phyloP scores from a whole-genome alignment of 345 rosid species.

The Salix purpurea region DNA sequence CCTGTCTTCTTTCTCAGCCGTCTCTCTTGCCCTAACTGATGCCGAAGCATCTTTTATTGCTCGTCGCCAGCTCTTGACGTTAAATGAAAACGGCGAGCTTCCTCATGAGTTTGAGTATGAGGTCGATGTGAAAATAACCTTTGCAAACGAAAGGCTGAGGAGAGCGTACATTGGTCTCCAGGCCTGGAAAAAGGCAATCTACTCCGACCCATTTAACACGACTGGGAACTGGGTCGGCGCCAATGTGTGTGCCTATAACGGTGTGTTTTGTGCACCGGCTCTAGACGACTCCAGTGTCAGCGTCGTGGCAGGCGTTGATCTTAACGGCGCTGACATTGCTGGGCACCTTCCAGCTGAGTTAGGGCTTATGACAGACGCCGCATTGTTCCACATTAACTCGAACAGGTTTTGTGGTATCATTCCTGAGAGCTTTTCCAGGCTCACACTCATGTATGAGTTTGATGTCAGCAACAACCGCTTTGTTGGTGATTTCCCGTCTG shows the following conservation, averaged over 20 bases:
- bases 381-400: conserved; percentile 62
- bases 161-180: conserved; percentile 67
- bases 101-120: conserved; percentile 27
- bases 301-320: conserved; percentile 67
- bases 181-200: conserved; percentile 68
- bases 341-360: conserved; percentile 70
- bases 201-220: conserved; percentile 67
- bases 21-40: conserved; percentile 44
- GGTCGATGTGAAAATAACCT: conserved; percentile 33
- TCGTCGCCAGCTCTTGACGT: conserved; percentile 57
- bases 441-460: conserved; percentile 60
- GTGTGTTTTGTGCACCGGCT: conserved; percentile 69
- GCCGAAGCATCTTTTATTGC: conserved; percentile 55
- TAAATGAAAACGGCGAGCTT: conserved; percentile 39
- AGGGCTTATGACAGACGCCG: conserved; percentile 56
- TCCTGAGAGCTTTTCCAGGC: conserved; percentile 48
- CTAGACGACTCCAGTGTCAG: conserved; percentile 44
- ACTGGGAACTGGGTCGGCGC: conserved; percentile 73
- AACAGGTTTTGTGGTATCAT: conserved; percentile 81
- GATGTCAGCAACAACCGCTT: conserved; percentile 84
- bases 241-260: conserved; percentile 56
- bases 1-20: conserved; percentile 15
- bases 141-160: conserved; percentile 54
- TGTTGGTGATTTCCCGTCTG: conserved; percentile 63
- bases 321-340: conserved; percentile 75